Conservation (phyloP, 1,139 yeast genomes). For the Zygosaccharomyces pseudobailii region DNA sequence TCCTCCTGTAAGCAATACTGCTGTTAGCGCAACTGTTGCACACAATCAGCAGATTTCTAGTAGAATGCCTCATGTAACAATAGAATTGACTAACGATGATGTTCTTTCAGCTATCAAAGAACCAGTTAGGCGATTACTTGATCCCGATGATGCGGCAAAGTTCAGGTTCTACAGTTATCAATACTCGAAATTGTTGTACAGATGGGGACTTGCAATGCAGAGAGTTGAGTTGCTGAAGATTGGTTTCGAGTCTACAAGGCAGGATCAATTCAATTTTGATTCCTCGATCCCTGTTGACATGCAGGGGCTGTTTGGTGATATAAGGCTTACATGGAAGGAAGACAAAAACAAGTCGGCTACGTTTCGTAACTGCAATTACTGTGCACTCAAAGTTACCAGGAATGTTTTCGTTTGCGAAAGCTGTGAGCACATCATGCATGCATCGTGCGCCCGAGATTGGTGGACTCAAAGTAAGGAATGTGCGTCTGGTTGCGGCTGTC, state of each 20-base stretch:
- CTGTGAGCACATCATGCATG: constrained; percentile 78
- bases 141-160: constrained; percentile 43
- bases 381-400: constrained; percentile 57
- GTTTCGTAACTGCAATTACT: constrained; percentile 52
- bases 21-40: constrained; percentile 1
- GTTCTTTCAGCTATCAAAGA: constrained; percentile 50
- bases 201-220: constrained; percentile 79
- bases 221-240: constrained; percentile 75
- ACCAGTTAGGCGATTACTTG: constrained; percentile 44
- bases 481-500: constrained; percentile 89
- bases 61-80: constrained; percentile 40
- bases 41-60: constrained; percentile 14
- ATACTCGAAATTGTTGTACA: constrained; percentile 73
- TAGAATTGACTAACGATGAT: constrained; percentile 55
- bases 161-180: constrained; percentile 55
- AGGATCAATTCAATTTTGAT: constrained; percentile 18
- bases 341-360: constrained; percentile 18
- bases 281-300: constrained; percentile 9
- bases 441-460: constrained; percentile 78
- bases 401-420: constrained; percentile 62
- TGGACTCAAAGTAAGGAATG: constrained; percentile 65
- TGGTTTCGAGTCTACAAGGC: constrained; percentile 42
- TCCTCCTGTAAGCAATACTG: constrained; percentile 9
- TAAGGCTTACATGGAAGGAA: constrained; percentile 24
- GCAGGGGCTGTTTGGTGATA: constrained; percentile 22